Base-by-base conservation (phyloP, 2,329 filamentous ascomycete species). In the Lachnellula arida region DNA sequence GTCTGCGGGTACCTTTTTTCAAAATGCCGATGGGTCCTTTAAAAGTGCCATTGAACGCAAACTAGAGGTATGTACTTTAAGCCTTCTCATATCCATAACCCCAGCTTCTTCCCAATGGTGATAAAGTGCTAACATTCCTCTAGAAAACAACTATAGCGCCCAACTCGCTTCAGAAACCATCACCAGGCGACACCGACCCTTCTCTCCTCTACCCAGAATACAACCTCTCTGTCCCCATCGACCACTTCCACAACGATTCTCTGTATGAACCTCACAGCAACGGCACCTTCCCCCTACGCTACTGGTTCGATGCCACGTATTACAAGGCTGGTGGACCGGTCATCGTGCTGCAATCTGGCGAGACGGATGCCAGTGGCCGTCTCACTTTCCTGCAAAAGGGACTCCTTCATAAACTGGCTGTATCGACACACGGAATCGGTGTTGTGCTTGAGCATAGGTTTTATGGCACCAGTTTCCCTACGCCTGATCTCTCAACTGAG, bases 391-490 rank as follows among this genome's bases (percentile, higher is more conserved):
- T 96, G 9, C 83, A 91, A 62, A 89, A 94, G 69, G 91, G 91
- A 51, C 87, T 96, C 51, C 76, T 90, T 0, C 78, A 84, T 37
- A 80, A 89, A 61, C 76, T 96, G 17, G 81, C 86, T 3, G 75
- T 86, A 63, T 87, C 86, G 0, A 89, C 87, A 0, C 75, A 84
- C 55, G 91, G 91, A 1, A 73, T 96, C 25, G 89, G 86, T 3
- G 87, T 96, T 2, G 81, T 96, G 47, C 79, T 96, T 2, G 91
- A 96, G 74, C 91, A 96, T 67, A 83, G 91, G 32, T 96, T 95
- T 76, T 96, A 96, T 67, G 91, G 91, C 54, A 78, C 78, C 12
- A 92, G 88, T 68, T 85, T 86, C 53, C 89, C 90, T 0, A 81
- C 82, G 0, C 70, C 77, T 1, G 80, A 92, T 65, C 76, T 93